Base-by-base conservation (phyloP, 1,139 yeast genomes). In the Geotrichum restrictum region DNA sequence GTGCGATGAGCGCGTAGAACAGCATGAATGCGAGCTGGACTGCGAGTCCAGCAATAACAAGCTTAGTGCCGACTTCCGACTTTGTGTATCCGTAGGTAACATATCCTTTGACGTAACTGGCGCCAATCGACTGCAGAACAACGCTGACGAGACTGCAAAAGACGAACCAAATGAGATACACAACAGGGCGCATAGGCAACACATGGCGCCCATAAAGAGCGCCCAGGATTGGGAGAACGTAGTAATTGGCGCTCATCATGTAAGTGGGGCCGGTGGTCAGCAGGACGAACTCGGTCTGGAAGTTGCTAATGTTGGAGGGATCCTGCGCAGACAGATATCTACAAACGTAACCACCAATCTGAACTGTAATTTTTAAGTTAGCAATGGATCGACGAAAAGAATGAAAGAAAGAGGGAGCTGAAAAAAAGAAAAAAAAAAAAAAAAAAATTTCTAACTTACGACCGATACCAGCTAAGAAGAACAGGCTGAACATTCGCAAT, bases 221-320 rank as follows among this genome's bases (percentile, higher is more conserved):
- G 46, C 85, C 80, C 57, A 85, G 60, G 66, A 86, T 87, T 2
- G 88, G 94, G 62, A 88, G 74, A 49, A 84, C 70, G 62, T 80
- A 85, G 69, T 89, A 89, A 10, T 88, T 74, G 3, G 95, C 96
- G 4, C 86, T 96, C 88, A 87, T 86, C 50, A 87, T 75, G 66
- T 89, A 88, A 7, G 93, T 93, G 0, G 97, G 96, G 0, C 89
- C 91, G 51, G 88, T 71, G 0, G 95, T 88, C 57, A 88, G 72
- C 55, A 85, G 73, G 49, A 83, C 78, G 58, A 82, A 79, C 67
- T 89, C 95, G 58, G 82, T 68, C 53, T 87, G 68, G 65, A 74
- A 88, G 45, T 72, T 72, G 54, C 76, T 66, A 49, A 70, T 58
- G 48, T 70, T 65, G 13, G 56, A 42, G 3, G 70, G 65, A 57